These are phyloP conservation scores for Daldinia grandis DNA, from an alignment of 495 filamentous ascomycete species.

Conservation along the genomic window DNA sequence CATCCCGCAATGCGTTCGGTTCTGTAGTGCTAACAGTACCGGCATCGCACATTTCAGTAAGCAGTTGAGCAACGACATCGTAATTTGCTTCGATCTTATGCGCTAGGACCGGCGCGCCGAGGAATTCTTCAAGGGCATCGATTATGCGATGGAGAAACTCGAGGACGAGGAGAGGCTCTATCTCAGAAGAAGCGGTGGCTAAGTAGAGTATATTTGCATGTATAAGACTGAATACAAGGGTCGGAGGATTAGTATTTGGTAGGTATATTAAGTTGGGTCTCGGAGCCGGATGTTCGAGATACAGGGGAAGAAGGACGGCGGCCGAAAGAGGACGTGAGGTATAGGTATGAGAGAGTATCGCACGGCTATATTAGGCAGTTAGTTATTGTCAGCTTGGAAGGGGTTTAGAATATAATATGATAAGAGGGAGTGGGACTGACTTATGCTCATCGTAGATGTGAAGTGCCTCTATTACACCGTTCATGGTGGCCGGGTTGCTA, in stretches of 20 bases:
- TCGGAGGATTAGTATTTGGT: constrained; percentile 82
- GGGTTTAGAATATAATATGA: neutral
- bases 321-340: constrained; percentile 81
- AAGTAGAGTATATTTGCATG: constrained; percentile 91
- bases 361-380: constrained; percentile 41
- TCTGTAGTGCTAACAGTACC: constrained; percentile 91
- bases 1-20: constrained; percentile 88
- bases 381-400: constrained; percentile 2
- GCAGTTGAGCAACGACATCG: constrained; percentile 91
- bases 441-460: constrained; percentile 96
- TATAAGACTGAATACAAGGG: constrained; percentile 83
- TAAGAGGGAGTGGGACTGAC: constrained; percentile 56
- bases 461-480: constrained; percentile 89
- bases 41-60: constrained; percentile 96
- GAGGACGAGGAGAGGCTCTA: constrained; percentile 91
- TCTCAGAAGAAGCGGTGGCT: constrained; percentile 80
- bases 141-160: constrained; percentile 95
- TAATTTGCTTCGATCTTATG: constrained; percentile 87
- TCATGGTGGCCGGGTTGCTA: constrained; percentile 61
- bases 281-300: constrained; percentile 82
- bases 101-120: constrained; percentile 86
- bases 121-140: constrained; percentile 93
- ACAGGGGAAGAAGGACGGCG: constrained; percentile 79
- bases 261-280: constrained; percentile 88
- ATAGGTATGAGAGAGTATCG: constrained; percentile 65